Evolutionary conservation across 176 grass and related monocot species (phyloP), one percentile per base, ranked within the genome.

Genomic region (Oryza glumipatula): DNA sequence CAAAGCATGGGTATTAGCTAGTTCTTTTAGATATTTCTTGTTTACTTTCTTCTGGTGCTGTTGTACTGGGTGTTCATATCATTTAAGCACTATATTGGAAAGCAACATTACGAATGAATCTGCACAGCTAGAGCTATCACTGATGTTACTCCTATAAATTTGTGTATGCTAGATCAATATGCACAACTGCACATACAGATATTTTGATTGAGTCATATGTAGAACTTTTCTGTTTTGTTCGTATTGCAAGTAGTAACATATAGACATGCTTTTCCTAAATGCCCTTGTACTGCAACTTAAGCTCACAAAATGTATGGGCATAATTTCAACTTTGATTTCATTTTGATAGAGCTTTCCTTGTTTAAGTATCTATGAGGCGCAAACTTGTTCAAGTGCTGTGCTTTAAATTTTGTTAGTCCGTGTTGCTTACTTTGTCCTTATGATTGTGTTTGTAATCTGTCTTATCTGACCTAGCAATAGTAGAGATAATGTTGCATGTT

Each of bases 111-210:
- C 66, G 24, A 56, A 19, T 52, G 28, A 61, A 61, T 80, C 60
- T 69, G 44, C 24, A 24, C 45, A 60, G 9, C 9, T 80, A 69
- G 3, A 56, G 17, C 23, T 48, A 80, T 36, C 17, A 51, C 11
- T 52, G 4, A 80, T 80, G 77, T 68, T 14, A 21, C 63, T 56
- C 12, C 64, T 32, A 68, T 52, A 80, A 80, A 35, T 52, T 52
- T 6, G 32, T 10, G 52, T 54, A n/a, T 54, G 28, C 36, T 46
- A 80, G 30, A 48, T 71, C 11, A 13, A 14, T 73, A 26, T 72
- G 56, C 56, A 61, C 15, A 56, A 6, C 7, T 22, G 5, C 21
- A 9, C 56, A 61, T 61, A 22, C 7, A 10, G 56, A 61, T 61
- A 21, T 61, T 22, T 61, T 61, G 56, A 61, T n/a, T 61, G 54